Evolutionary conservation across 495 filamentous ascomycete genomes (phyloP).

Genomic region (Hypoxylon fuscum): DNA sequence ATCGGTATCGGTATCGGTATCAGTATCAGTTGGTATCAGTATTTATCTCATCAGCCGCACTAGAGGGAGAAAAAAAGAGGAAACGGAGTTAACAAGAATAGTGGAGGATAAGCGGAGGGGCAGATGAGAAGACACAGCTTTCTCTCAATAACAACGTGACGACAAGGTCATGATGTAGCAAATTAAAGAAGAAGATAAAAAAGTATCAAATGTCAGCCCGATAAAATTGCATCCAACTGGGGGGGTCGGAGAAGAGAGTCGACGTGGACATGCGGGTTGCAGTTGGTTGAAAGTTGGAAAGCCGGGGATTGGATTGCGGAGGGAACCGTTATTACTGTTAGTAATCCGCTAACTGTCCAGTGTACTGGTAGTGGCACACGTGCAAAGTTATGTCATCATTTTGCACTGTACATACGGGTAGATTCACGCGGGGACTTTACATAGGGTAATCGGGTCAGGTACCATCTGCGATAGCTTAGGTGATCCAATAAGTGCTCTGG

Average conservation of each 20-base stretch:
- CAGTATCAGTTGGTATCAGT: neutral
- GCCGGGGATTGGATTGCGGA: slow-evolving; percentile 18
- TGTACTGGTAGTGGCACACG: no score
- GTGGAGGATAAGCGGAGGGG: neutral
- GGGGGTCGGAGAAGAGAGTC: neutral
- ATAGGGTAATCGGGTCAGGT: no score
- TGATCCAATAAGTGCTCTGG: no score
- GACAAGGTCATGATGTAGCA: neutral
- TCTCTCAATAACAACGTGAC: neutral
- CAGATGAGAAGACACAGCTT: neutral
- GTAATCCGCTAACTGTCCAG: no score
- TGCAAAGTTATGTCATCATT: no score
- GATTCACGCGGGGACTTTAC: no score
- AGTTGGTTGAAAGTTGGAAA: slow-evolving; percentile 1
- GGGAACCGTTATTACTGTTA: neutral
- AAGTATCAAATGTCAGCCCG: neutral
- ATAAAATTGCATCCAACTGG: neutral
- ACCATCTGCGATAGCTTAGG: no score
- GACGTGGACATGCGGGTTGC: slow-evolving; percentile 6
- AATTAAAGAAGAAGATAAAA: neutral
- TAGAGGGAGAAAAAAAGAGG: neutral
- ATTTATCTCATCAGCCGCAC: neutral
- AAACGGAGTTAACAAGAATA: neutral
- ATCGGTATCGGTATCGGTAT: no score
- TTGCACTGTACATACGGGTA: no score